phyloP scores from a whole-genome alignment of 1,284 basidiomycete species.

The Cryptococcus wingfieldii region DNA sequence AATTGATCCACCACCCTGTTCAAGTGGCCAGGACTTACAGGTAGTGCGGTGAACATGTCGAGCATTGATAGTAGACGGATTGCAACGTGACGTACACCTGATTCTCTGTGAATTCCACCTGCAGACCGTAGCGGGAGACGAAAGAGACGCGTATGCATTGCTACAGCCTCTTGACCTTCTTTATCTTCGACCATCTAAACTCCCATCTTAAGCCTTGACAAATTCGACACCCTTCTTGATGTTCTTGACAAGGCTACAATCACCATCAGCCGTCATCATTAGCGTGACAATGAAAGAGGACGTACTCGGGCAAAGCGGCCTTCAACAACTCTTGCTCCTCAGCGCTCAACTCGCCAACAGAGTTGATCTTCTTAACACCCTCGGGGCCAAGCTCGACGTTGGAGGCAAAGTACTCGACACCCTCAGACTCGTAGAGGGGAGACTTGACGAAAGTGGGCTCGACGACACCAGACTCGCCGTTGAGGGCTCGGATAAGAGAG shows the following conservation, averaged over 20 bases:
- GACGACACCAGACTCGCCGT: slow-evolving; percentile 81
- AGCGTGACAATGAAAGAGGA: background rate
- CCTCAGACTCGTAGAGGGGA: slow-evolving; percentile 68
- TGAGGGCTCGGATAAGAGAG: slow-evolving; percentile 76
- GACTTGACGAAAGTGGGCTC: slow-evolving; percentile 83
- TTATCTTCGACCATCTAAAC: background rate
- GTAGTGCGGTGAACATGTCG: too few species aligned
- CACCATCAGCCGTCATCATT: background rate
- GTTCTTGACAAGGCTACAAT: slow-evolving; percentile 75
- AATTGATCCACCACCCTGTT: too few species aligned
- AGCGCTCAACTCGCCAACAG: slow-evolving; percentile 67
- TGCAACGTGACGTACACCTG: too few species aligned
- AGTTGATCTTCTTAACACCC: slow-evolving; percentile 86
- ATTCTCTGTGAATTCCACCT: too few species aligned
- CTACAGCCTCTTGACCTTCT: background rate
- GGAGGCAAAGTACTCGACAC: slow-evolving; percentile 78
- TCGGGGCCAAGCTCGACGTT: slow-evolving; percentile 76
- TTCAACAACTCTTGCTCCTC: slow-evolving; percentile 82
- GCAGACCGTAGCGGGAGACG: too few species aligned
- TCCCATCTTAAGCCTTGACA: slow-evolving; percentile 46
- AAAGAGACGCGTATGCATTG: background rate
- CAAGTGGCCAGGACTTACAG: too few species aligned
- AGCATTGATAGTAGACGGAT: too few species aligned
- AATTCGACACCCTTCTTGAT: slow-evolving; percentile 90
- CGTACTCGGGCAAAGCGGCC: slow-evolving; percentile 74